A percentile compares a stretch with the other conserved stretches of the same genome.
Conservation (phyloP, 805 yeast species). For the Kodamaea hsintzibuensis region DNA sequence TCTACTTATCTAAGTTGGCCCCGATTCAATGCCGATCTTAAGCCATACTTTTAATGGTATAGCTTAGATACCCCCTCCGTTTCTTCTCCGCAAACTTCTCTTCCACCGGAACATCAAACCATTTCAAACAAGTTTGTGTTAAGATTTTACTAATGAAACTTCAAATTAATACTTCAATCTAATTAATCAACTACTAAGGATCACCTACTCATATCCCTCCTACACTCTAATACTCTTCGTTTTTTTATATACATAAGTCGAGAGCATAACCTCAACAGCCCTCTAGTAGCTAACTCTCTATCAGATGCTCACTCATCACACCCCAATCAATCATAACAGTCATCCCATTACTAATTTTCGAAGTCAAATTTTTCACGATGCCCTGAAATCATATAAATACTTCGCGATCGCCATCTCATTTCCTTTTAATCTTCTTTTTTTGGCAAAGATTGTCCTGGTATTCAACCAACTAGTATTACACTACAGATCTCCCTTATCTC, state of each 20-base stretch:
- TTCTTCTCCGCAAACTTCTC: too few relatives aligned
- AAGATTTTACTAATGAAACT: too few relatives aligned
- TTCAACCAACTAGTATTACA: neutral
- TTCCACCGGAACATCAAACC: too few relatives aligned
- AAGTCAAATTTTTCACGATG: slow-evolving; percentile 14
- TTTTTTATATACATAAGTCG: neutral
- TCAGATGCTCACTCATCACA: neutral
- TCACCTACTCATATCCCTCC: too few relatives aligned
- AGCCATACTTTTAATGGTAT: too few relatives aligned
- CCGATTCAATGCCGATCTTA: too few relatives aligned
- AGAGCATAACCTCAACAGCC: too few relatives aligned
- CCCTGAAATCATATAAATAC: slow-evolving; percentile 6
- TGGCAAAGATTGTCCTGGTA: slow-evolving; percentile 44
- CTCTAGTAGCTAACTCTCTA: neutral
- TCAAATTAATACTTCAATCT: too few relatives aligned
- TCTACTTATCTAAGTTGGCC: too few relatives aligned
- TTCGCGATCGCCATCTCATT: slow-evolving; percentile 2
- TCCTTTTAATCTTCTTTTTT: slow-evolving; percentile 29
- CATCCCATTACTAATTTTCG: neutral
- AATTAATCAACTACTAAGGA: too few relatives aligned
- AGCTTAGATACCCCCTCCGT: too few relatives aligned
- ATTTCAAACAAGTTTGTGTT: too few relatives aligned
- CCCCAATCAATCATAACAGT: neutral
- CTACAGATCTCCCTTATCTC: neutral
- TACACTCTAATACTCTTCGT: neutral